A percentile compares a stretch with the other conserved stretches of the same genome.
These are phyloP conservation scores for Coniochaeta sp. DNA, from an alignment of 2,329 filamentous ascomycete genomes.

Conservation along the genomic window DNA sequence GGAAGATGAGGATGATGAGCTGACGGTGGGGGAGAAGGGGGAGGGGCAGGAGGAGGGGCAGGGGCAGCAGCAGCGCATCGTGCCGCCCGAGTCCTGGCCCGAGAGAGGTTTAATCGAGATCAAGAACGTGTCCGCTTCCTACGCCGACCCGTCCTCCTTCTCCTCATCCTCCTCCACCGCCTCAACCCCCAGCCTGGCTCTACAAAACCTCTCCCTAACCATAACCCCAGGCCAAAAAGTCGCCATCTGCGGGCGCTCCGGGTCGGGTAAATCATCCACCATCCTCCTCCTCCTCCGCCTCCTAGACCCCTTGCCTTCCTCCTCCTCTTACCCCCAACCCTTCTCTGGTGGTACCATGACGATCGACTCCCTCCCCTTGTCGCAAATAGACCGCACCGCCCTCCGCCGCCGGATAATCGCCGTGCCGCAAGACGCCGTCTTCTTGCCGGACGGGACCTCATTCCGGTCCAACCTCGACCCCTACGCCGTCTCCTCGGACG, in stretches of 20 bases:
- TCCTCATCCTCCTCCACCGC: background rate
- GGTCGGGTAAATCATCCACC: background rate
- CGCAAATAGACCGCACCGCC: slow-evolving; percentile 28
- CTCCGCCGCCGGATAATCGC: slow-evolving; percentile 43
- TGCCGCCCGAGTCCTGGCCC: background rate
- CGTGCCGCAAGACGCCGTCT: slow-evolving; percentile 47
- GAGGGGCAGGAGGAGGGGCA: no score
- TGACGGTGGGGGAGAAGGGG: no score
- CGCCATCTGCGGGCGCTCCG: background rate
- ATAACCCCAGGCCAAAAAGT: background rate
- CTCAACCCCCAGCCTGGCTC: no score
- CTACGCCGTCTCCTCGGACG: slow-evolving; percentile 18
- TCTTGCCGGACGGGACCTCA: slow-evolving; percentile 36
- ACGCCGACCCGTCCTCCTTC: background rate
- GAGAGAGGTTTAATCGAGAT: background rate
- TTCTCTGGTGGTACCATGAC: slow-evolving; percentile 26
- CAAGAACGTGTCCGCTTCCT: background rate
- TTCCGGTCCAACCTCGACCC: slow-evolving; percentile 38
- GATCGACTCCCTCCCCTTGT: slow-evolving; percentile 34
- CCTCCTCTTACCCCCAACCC: background rate
- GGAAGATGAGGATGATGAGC: background rate
- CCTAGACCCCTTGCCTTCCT: slow-evolving; percentile 7
- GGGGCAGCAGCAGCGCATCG: background rate
- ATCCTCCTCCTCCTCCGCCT: background rate
- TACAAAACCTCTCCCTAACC: background rate